Conservation (phyloP, 164 flowering plant genomes). For the Macadamia integrifolia region DNA sequence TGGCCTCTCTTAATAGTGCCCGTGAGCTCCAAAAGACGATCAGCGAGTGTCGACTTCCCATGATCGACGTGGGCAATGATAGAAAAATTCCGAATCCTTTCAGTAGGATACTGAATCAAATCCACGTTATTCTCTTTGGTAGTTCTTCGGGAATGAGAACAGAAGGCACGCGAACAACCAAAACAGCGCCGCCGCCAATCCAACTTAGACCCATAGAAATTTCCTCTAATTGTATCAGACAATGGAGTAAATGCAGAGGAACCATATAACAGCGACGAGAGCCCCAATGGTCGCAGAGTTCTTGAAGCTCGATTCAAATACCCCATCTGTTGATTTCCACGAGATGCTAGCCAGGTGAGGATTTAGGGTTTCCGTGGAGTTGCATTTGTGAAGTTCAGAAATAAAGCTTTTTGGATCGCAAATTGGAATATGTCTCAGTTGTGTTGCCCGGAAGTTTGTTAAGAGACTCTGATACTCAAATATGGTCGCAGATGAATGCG, state of each 20-base stretch:
- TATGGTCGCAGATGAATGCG: too few species aligned
- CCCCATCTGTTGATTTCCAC: conserved; percentile 28
- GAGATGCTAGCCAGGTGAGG: too few species aligned
- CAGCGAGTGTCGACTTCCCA: conserved; percentile 94
- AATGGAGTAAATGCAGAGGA: conserved; percentile 9
- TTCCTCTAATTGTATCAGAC: conserved; percentile 9
- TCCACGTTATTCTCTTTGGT: conserved; percentile 36
- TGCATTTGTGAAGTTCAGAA: too few species aligned
- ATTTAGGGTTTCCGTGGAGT: too few species aligned
- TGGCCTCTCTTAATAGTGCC: conserved; percentile 85
- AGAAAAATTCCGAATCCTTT: conserved; percentile 83
- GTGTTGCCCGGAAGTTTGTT: too few species aligned
- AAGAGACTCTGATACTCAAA: too few species aligned
- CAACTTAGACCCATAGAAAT: background rate
- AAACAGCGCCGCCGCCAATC: conserved; percentile 4
- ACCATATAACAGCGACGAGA: conserved; percentile 1
- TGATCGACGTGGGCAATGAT: conserved; percentile 98
- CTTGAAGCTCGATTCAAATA: conserved; percentile 28
- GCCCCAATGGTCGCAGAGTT: conserved; percentile 21
- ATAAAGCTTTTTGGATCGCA: too few species aligned
- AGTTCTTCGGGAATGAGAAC: conserved; percentile 44
- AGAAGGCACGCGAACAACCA: conserved; percentile 26
- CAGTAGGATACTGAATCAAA: conserved; percentile 68
- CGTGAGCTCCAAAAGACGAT: conserved; percentile 90
- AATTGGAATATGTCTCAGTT: too few species aligned